A percentile compares a stretch with the other conserved stretches of the same genome.
These are phyloP conservation scores for Tricholoma flavovirens DNA, from an alignment of 768 basidiomycete genomes.

Conservation along the genomic window DNA sequence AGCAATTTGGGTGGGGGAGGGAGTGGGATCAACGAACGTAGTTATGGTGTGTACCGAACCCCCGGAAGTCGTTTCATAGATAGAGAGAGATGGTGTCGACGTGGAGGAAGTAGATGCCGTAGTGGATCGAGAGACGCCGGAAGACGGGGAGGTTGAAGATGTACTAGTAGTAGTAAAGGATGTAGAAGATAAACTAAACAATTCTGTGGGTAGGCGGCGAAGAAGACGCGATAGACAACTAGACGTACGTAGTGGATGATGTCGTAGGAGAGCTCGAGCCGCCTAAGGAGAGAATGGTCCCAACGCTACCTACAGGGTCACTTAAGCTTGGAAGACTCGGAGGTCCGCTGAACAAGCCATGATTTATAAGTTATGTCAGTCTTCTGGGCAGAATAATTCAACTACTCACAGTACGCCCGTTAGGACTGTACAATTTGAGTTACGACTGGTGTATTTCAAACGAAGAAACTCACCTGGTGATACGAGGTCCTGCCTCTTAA, in stretches of 20 bases:
- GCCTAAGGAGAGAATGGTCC: neutral
- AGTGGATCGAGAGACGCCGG: conserved; percentile 11
- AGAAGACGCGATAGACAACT: neutral
- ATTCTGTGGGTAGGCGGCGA: neutral
- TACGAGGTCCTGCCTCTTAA: conserved; percentile 4
- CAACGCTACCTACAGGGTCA: neutral
- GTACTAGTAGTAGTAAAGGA: neutral
- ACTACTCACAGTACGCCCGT: neutral
- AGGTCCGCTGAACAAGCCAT: neutral
- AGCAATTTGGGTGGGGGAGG: conserved; percentile 18
- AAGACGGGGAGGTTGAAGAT: conserved; percentile 12
- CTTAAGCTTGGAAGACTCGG: neutral
- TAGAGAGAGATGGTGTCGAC: conserved; percentile 10
- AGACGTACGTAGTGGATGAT: conserved; percentile 5
- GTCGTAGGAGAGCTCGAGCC: neutral
- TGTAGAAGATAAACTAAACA: neutral
- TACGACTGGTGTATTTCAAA: neutral
- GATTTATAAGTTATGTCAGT: neutral
- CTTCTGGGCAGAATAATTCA: neutral
- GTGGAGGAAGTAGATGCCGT: conserved; percentile 11
- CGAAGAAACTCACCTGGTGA: neutral
- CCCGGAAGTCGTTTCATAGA: conserved; percentile 20
- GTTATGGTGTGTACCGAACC: conserved; percentile 29
- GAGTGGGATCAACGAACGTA: conserved; percentile 20
- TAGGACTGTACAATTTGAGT: neutral